Evolutionary conservation across 148 eudicot species (phyloP), one percentile per base, ranked within the genome.

Genomic region (Chenopodium formosanum): DNA sequence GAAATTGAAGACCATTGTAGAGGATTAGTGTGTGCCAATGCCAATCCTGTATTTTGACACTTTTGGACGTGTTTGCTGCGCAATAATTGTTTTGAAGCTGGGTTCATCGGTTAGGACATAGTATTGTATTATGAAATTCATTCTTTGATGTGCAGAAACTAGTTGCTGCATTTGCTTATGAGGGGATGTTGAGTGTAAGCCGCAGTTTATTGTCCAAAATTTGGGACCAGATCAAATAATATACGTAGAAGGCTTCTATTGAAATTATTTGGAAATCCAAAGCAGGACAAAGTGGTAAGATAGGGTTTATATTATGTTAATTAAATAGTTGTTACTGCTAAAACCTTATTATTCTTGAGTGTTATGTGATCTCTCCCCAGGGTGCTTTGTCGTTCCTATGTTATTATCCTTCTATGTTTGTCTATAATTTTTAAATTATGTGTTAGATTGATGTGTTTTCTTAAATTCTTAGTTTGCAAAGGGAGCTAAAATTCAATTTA

Each of bases 251-350:
- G 84, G 93, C 92, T 83, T 90, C 86, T 76, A 78, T 94, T 82
- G 96, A 94, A 86, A 96, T 94, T 68, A 86, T 88, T 86, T 94
- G 93, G 98, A 92, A 92, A 90, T 88, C 91, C 22, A 90, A 92
- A 84, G 88, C 93, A 0, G 96, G 94, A 75, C 92, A 91, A 86
- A 88, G 84, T 78, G 98, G 94, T 92, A 78, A 83, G 88, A 20
- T 17, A 53, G 14, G 63, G 34, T 60, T 58, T 27, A 12, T 52
- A 37, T 14, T 48, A 67, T 66, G 74, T 23, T 47, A 31, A 22
- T 23, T 47, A 31, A 22, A 66, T n/a, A 9, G 1, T 64, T 44
- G n/a, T 16, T 47, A 12, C 23, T 70, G 65, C 68, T 62, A 58
- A 11, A 31, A 58, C 2, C 23, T 20, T 17, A 17, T 52, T 58